Percentiles rank a stretch among this genome's conserved stretches.
Conservation (phyloP, 108 stramenopile species). For the Nitzschia sp. region DNA sequence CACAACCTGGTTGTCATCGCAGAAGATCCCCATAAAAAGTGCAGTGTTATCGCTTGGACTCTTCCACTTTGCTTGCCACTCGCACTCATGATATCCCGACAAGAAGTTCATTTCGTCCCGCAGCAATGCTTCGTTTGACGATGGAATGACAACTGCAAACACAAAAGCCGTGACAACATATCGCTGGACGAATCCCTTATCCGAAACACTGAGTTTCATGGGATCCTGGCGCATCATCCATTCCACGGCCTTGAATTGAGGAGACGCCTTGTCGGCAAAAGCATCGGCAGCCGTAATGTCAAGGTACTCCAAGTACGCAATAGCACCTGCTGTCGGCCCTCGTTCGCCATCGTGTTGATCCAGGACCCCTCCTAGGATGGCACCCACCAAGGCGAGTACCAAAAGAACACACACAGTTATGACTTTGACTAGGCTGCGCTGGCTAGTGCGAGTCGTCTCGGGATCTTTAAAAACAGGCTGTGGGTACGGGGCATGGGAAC, state of each 20-base stretch:
- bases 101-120: conserved; percentile 6
- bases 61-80: conserved; percentile 23
- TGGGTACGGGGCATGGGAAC: too few species aligned
- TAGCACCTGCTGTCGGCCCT: not conserved
- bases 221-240: conserved; percentile 24
- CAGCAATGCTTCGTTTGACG: not conserved
- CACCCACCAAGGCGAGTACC: not conserved
- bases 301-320: not conserved
- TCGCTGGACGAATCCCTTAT: conserved; percentile 23
- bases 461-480: too few species aligned
- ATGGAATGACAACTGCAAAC: conserved; percentile 15
- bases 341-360: not conserved
- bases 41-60: not conserved
- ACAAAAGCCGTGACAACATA: conserved; percentile 18
- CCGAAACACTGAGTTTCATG: not conserved
- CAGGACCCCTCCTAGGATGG: not conserved
- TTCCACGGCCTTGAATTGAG: conserved; percentile 20
- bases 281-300: conserved; percentile 2
- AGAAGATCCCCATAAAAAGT: conserved; percentile 15
- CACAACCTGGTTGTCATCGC: conserved; percentile 3
- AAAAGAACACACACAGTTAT: not conserved
- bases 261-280: conserved; percentile 7
- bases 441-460: too few species aligned
- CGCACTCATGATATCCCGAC: conserved; percentile 18
- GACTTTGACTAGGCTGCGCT: not conserved